Evolutionary conservation across 2,329 filamentous ascomycete genomes (phyloP).

Genomic region (Trichoderma afroharzianum): DNA sequence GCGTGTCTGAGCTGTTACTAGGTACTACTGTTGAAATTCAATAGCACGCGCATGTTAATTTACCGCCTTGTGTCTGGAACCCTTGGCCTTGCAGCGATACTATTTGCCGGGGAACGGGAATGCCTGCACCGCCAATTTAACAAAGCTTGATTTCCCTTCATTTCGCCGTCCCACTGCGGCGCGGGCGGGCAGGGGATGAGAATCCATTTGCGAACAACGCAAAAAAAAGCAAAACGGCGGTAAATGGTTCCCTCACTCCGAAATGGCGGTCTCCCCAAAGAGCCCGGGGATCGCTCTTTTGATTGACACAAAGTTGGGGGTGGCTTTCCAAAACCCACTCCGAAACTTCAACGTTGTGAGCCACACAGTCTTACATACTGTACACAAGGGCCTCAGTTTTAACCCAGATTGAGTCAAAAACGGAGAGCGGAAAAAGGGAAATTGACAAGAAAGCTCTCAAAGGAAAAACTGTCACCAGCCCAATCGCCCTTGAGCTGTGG

Average conservation of each 20-base stretch:
- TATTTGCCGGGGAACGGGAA: neutral
- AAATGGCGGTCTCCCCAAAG: neutral
- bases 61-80: neutral
- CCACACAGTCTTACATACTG: neutral
- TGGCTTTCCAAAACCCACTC: neutral
- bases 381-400: neutral
- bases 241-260: neutral
- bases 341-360: constrained; percentile 1
- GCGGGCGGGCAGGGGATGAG: neutral
- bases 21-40: neutral
- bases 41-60: neutral
- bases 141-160: neutral
- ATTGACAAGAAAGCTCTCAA: neutral
- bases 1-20: neutral
- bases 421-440: neutral
- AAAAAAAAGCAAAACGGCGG: neutral
- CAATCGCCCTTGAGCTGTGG: constrained; percentile 6
- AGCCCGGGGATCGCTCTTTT: neutral
- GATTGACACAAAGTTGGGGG: neutral
- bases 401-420: neutral
- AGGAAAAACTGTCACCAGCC: neutral
- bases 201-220: no score
- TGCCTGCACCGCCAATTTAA: constrained; percentile 15
- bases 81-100: neutral
- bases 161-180: neutral